These are phyloP conservation scores for Dendrostoma leiphaemia DNA, from an alignment of 2,329 filamentous ascomycete species.

Conservation along the genomic window DNA sequence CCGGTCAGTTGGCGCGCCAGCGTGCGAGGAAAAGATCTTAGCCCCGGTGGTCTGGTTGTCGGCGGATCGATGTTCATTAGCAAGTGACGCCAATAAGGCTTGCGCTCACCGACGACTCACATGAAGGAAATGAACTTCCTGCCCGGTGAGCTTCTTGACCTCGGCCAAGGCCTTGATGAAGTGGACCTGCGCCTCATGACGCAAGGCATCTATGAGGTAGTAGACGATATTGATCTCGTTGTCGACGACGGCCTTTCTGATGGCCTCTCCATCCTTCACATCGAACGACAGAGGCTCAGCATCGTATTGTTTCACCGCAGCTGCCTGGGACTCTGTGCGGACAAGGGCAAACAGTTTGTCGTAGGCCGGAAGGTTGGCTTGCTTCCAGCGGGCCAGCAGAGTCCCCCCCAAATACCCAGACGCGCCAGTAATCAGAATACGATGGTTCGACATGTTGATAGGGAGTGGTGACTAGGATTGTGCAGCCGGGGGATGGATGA, in stretches of 20 bases:
- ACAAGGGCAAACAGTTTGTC: slow-evolving; percentile 45
- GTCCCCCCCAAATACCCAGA: slow-evolving; percentile 54
- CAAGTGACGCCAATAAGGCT: background rate
- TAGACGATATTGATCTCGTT: slow-evolving; percentile 47
- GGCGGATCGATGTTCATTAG: background rate
- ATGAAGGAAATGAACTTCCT: slow-evolving; percentile 48
- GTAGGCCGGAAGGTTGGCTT: slow-evolving; percentile 38
- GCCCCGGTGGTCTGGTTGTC: slow-evolving; percentile 43
- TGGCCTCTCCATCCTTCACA: slow-evolving; percentile 31
- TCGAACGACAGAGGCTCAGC: slow-evolving; percentile 41
- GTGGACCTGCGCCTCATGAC: slow-evolving; percentile 28
- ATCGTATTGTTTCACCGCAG: slow-evolving; percentile 40
- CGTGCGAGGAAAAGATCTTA: slow-evolving; percentile 49
- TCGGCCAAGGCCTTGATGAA: slow-evolving; percentile 46
- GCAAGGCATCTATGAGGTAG: slow-evolving; percentile 42
- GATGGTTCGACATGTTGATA: too few relatives aligned
- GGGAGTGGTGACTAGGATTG: too few relatives aligned
- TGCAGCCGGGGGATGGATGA: too few relatives aligned
- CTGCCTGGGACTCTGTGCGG: slow-evolving; percentile 42
- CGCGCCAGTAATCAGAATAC: slow-evolving; percentile 47
- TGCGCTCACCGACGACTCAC: slow-evolving; percentile 19
- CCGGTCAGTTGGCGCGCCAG: slow-evolving; percentile 39
- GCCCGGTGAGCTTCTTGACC: slow-evolving; percentile 38
- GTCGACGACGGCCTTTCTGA: slow-evolving; percentile 35
- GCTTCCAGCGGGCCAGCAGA: slow-evolving; percentile 38